Percentiles rank a stretch among this genome's conserved stretches.
Conservation (phyloP, 495 filamentous ascomycete species). For the Chaetomidium leptoderma region DNA sequence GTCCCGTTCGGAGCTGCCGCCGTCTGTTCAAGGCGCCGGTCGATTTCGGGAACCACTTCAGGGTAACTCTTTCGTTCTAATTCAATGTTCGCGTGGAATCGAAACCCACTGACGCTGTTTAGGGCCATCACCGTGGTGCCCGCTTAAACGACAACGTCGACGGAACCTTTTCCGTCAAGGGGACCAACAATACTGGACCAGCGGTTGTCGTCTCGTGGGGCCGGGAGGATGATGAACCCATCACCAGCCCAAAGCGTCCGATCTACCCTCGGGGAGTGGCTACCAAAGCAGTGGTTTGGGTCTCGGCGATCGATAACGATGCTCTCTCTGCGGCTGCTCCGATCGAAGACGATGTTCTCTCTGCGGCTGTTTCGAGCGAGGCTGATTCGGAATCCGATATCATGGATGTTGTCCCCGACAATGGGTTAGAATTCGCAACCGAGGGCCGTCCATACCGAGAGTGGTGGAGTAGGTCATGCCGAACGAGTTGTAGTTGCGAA, state of each 20-base stretch:
- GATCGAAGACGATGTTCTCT: background rate
- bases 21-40: background rate
- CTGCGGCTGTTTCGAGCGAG: too few species aligned
- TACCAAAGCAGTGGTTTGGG: background rate
- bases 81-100: background rate
- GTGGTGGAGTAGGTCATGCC: conserved; percentile 16
- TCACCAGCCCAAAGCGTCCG: background rate
- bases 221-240: background rate
- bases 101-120: background rate
- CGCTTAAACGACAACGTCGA: conserved; percentile 25
- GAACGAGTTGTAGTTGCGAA: too few species aligned
- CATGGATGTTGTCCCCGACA: background rate
- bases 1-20: conserved; percentile 24
- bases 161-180: conserved; percentile 18
- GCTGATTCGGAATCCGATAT: background rate
- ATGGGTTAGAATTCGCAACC: background rate
- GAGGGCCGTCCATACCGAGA: conserved; percentile 15
- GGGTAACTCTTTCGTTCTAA: background rate
- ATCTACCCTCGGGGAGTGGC: background rate
- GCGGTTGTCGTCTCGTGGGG: conserved; percentile 7
- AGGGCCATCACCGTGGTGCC: conserved; percentile 8
- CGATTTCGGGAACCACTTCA: conserved; percentile 22
- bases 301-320: background rate
- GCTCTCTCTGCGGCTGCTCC: background rate
- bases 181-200: background rate